Evolutionary conservation across 306 rosid species (phyloP).

Genomic region (Cicer pinnatifidum): DNA sequence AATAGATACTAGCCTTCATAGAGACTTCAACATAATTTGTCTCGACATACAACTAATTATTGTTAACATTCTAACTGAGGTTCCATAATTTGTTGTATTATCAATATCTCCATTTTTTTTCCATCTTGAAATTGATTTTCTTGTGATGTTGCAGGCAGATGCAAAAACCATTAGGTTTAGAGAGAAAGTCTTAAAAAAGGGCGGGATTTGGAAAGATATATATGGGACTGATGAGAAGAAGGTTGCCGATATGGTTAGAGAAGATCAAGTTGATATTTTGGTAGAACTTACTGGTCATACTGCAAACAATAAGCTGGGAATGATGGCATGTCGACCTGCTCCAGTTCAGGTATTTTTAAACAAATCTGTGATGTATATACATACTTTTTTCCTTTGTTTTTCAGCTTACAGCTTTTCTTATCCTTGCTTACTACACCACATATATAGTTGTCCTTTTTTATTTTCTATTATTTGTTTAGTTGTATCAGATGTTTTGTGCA

Average conservation of each 20-base stretch:
- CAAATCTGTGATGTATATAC: neutral
- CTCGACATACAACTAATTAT: constrained; percentile 13
- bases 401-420: constrained; percentile 9
- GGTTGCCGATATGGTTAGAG: constrained; percentile 86
- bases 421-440: neutral
- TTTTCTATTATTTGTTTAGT: neutral
- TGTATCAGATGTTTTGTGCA: constrained; percentile 5
- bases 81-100: constrained; percentile 24
- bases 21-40: constrained; percentile 25
- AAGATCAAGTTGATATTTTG: constrained; percentile 92
- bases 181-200: constrained; percentile 79
- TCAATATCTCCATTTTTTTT: constrained; percentile 7
- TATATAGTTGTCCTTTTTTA: neutral
- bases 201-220: constrained; percentile 93
- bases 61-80: neutral
- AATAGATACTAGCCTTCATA: constrained; percentile 13
- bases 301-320: constrained; percentile 94
- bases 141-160: constrained; percentile 75
- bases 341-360: constrained; percentile 69
- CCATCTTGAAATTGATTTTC: constrained; percentile 29
- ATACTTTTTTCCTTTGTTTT: neutral
- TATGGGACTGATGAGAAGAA: constrained; percentile 94
- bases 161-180: constrained; percentile 87
- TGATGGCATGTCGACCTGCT: constrained; percentile 98
- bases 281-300: constrained; percentile 99